Base-by-base conservation (phyloP, 495 filamentous ascomycete species). In the Pyrenula aspistea region DNA sequence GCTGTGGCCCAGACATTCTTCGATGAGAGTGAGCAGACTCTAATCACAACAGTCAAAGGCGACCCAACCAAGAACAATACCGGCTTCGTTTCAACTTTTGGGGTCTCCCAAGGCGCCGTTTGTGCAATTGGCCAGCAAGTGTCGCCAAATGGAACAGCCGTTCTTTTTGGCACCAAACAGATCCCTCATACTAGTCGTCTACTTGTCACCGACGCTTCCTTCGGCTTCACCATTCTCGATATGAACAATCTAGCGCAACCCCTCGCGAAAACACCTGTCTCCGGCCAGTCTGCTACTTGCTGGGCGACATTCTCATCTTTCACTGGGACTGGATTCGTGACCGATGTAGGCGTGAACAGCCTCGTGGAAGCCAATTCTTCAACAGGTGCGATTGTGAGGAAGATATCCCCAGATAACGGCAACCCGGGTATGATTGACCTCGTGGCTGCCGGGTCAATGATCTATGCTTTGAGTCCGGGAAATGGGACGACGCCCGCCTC, bases 41-140 rank as follows among this genome's bases (percentile, higher is more conserved):
- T 85, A 11, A 61, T 78, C 42, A 75, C 77, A 8, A 79, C 73
- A 0, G 80, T 83, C 22, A 85, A 85, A 66, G 81, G 81, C 15
- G 66, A 80, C 56, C 71, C 76, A 0, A 60, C 62, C 0, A 61
- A 55, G 10, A 82, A 78, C 63, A 79, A 75, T 54, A 77, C 76
- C 0, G 79, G 80, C 1, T 83, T 78, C 57, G 53, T 84, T 19
- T 73, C 78, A 2, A 61, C 67, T 8, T 78, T 79, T 55, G 62
- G 74, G 2, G 67, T 83, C 15, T 42, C 31, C 15, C 31, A 15
- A 42, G 55, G 61, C 19, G 49, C 65, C 54, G 54, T 53, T 4
- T 57, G 68, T 21, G 59, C 53, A 10, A 36, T 56, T 15, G 68
- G 67, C 12, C 51, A 57, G 19, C 68, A 67, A 21, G 67, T 64